phyloP scores from a whole-genome alignment of 2,329 filamentous ascomycete species.

The Clonostachys solani region DNA sequence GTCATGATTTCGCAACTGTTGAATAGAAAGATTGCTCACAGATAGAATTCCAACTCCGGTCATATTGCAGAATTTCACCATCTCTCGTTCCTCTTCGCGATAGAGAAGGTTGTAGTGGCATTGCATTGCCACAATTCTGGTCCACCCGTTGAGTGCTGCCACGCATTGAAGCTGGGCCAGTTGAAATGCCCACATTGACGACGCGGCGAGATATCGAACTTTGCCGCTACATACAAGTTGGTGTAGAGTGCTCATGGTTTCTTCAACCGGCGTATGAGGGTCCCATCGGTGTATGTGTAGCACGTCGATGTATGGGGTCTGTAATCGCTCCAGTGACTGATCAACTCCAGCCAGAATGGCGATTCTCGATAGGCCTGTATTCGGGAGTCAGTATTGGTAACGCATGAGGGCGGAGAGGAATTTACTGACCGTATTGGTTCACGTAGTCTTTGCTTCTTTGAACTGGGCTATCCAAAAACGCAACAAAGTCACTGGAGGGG shows the following conservation, averaged over 20 bases:
- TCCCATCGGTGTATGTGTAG: constrained; percentile 52
- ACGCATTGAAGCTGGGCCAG: constrained; percentile 44
- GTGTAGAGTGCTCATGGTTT: constrained; percentile 54
- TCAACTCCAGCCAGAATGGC: constrained; percentile 64
- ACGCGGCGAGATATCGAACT: constrained; percentile 38
- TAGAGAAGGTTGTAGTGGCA: constrained; percentile 50
- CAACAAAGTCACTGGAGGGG: constrained; percentile 1
- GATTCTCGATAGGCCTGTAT: constrained; percentile 43
- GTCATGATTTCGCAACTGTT: not conserved
- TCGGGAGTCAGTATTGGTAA: not conserved
- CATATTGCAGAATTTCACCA: constrained; percentile 32
- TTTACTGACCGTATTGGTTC: constrained; percentile 25
- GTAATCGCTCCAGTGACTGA: constrained; percentile 46
- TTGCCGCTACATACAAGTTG: constrained; percentile 48
- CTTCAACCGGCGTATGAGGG: constrained; percentile 37
- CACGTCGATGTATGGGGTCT: constrained; percentile 51
- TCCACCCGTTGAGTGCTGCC: constrained; percentile 49
- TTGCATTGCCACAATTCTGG: constrained; percentile 53
- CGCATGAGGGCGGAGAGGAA: not conserved
- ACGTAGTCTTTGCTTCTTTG: constrained; percentile 17
- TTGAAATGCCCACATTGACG: constrained; percentile 37
- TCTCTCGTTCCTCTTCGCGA: constrained; percentile 50
- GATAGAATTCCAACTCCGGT: constrained; percentile 35
- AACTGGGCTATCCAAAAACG: constrained; percentile 4
- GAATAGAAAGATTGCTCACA: not conserved